Evolutionary conservation across 148 eudicot genomes (phyloP), one percentile per base, ranked within the genome.

Genomic region (Suaeda aralocaspica): DNA sequence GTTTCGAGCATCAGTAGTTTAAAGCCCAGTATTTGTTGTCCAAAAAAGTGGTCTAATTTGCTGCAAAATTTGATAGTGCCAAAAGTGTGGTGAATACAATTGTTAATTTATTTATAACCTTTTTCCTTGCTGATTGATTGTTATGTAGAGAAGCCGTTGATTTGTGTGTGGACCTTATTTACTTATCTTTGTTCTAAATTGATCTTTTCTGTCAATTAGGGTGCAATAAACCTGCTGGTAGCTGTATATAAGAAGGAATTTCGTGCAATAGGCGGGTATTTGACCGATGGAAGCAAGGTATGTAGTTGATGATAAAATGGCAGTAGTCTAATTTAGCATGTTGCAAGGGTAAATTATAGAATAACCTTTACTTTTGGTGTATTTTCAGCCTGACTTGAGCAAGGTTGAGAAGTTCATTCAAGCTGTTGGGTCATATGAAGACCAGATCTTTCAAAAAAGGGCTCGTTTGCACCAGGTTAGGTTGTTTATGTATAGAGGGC

Each of bases 201-300:
- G 21, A 31, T 52, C 42, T 13, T 59, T 70, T 41, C 71, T 62
- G 61, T 57, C 25, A 12, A 48, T 2, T 66, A 94, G 98, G 98
- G 98, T 78, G 98, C 98, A 69, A 91, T 94, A 66, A 85, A 94
- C 76, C 81, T 94, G 74, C 77, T 91, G 63, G 65, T 89, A 78
- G 92, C 97, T 72, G 97, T 91, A 29, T 91, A 94, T 74, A 94
- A 94, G 74, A 91, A 87, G 78, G 97, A 94, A 70, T 83, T 94
- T 67, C 79, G 72, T 73, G 75, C 84, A 39, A 41, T 88, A 73
- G 91, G 91, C 59, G 98, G 98, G 31, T 91, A 85, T 82, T 77
- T 91, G 87, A 89, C 97, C 30, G 78, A 91, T 67, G 91, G 86
- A 74, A 84, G 98, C 91, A 89, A 87, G 98, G 98, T 94, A 83